A percentile compares a stretch with the other conserved stretches of the same genome.
Evolutionary conservation across 2,329 filamentous ascomycete genomes (phyloP).

Genomic region (Dactylonectria macrodidyma): DNA sequence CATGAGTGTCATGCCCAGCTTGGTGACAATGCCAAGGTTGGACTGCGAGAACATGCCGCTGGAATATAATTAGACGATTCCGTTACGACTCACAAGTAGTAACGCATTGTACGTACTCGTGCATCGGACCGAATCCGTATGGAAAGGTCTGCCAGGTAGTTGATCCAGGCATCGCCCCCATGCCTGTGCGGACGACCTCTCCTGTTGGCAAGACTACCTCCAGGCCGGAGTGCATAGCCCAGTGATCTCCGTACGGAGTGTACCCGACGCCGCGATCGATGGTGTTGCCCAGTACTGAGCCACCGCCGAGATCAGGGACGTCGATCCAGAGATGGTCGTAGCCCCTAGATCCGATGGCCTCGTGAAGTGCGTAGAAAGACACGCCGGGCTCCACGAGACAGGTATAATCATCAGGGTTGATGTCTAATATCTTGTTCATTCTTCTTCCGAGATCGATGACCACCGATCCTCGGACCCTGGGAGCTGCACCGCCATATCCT

Average conservation of each 20-base stretch:
- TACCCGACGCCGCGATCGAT: constrained; percentile 37
- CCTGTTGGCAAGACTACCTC: constrained; percentile 37
- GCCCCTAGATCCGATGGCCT: constrained; percentile 31
- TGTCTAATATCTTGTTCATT: constrained; percentile 37
- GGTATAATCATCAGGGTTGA: constrained; percentile 35
- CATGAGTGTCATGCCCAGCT: constrained; percentile 40
- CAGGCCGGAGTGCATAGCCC: constrained; percentile 40
- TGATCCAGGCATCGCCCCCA: constrained; percentile 32
- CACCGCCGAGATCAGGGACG: constrained; percentile 36
- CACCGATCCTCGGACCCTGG: constrained; percentile 33
- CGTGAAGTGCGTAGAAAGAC: constrained; percentile 31
- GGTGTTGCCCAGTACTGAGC: constrained; percentile 36
- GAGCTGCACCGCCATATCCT: constrained; percentile 35
- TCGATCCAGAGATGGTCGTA: constrained; percentile 38
- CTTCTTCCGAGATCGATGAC: constrained; percentile 31
- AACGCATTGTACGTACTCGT: constrained; percentile 13
- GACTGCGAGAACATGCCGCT: constrained; percentile 35
- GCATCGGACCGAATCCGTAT: constrained; percentile 36
- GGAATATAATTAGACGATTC: neutral
- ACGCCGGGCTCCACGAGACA: constrained; percentile 35
- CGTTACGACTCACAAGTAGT: too few relatives aligned
- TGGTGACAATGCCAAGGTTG: constrained; percentile 33
- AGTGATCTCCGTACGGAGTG: constrained; percentile 39
- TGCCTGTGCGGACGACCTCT: constrained; percentile 33
- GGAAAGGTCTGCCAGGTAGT: constrained; percentile 39